Percentiles rank a stretch among this genome's conserved stretches.
These are phyloP conservation scores for Boletus subluridellus DNA, from an alignment of 1,284 basidiomycete genomes.

Conservation along the genomic window DNA sequence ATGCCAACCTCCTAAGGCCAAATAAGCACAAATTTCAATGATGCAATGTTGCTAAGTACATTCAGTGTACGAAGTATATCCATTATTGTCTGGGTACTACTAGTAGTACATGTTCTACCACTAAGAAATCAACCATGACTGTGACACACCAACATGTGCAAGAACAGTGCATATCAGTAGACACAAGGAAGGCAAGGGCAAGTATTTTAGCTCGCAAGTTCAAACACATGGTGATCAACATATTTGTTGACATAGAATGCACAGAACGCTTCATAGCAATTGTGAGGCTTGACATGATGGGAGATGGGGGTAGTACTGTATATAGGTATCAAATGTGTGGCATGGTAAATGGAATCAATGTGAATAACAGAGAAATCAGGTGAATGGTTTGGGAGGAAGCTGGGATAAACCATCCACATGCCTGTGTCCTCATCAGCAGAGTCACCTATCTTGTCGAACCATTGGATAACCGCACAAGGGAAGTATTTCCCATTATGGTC, in stretches of 20 bases:
- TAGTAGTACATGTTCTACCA: too few relatives aligned
- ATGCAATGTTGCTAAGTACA: too few relatives aligned
- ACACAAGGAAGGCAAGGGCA: too few relatives aligned
- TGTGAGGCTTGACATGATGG: not conserved
- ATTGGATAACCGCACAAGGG: not conserved
- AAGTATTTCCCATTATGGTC: not conserved
- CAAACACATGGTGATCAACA: not conserved
- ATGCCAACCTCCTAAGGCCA: too few relatives aligned
- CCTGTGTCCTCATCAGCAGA: not conserved
- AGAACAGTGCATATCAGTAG: too few relatives aligned
- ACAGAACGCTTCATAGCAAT: constrained; percentile 1
- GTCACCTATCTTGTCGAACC: not conserved
- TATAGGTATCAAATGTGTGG: constrained; percentile 7
- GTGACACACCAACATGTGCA: too few relatives aligned
- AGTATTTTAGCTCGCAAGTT: not conserved
- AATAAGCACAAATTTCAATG: too few relatives aligned
- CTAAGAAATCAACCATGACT: too few relatives aligned
- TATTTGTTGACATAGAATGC: constrained; percentile 14
- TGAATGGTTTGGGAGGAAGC: not conserved
- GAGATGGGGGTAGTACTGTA: not conserved
- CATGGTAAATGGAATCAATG: not conserved
- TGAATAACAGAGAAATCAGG: not conserved
- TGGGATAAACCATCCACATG: not conserved
- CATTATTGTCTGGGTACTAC: too few relatives aligned
- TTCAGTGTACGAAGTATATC: too few relatives aligned